Base-by-base conservation (phyloP, 495 filamentous ascomycete genomes). In the Pseudomonodictys pantanalensis region DNA sequence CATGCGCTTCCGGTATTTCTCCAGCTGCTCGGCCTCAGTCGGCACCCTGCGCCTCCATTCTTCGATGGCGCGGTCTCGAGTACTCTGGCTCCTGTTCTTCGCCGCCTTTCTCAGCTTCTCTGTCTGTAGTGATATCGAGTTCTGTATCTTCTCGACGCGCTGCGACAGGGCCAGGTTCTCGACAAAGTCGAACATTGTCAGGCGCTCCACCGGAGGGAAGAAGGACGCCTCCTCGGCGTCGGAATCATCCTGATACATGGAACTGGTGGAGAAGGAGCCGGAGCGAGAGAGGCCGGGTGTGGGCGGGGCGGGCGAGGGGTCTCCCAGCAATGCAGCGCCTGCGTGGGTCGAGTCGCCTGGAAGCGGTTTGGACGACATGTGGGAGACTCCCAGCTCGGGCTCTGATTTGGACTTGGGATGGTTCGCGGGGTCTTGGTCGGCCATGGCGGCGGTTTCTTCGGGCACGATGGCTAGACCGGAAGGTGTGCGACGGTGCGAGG, bases 121-220 rank as follows among this genome's bases (percentile, higher is more conserved):
- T 3, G 83, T 90, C 72, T 96, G 91, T n/a, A 81, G 78, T 42
- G 83, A 83, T 33, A 96, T 75, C 17, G 85, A 84, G 59, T 78
- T 86, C 63, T 96, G 91, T 63, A 96, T 79, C 74, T 88, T 90
- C 72, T 98, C 93, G 22, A 98, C 77, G 53, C 90, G 86, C 63
- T 92, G 86, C 1, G 91, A 86, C 44, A 98, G 81, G 0, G 93
- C 88, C 62, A 98, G 84, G 68, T 95, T 96, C 73, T 97, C 95
- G 49, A 98, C 81, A 20, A 97, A 77, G 69, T 98, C 93, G 60
- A 97, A 91, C 39, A 97, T 82, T 22, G 88, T 92, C 56, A 97
- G 77, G 52, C 90, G 87, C 68, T 98, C 93, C n/a, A 96, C 76
- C 3, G 93, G 90, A 17, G 93, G 89, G 43, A 88, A 85, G 48